Conservation (phyloP, 495 filamentous ascomycete species). For the Ascodesmis nigricans region DNA sequence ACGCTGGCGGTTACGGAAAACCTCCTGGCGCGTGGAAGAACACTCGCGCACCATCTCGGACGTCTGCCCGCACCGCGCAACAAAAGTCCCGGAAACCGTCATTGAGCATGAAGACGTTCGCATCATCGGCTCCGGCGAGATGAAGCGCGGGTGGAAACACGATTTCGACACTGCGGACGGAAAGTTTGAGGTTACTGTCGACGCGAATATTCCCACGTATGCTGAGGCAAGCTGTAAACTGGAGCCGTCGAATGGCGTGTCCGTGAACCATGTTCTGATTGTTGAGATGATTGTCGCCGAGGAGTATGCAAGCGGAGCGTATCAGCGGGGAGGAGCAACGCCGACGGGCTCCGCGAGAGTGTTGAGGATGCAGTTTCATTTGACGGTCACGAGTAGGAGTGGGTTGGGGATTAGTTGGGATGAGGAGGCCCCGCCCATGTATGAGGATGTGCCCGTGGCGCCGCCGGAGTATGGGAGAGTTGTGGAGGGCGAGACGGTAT, state of each 20-base stretch:
- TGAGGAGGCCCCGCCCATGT: conserved; percentile 82
- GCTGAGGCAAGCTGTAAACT: conserved; percentile 54
- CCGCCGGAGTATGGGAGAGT: conserved; percentile 47
- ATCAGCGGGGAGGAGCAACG: conserved; percentile 29
- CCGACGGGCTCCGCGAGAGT: conserved; percentile 83
- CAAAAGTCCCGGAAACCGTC: conserved; percentile 57
- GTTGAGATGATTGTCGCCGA: conserved; percentile 88
- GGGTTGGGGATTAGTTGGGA: conserved; percentile 94
- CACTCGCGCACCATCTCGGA: conserved; percentile 54
- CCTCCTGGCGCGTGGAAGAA: conserved; percentile 88
- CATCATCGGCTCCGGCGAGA: conserved; percentile 48
- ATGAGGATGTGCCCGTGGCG: conserved; percentile 76
- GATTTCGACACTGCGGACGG: conserved; percentile 54
- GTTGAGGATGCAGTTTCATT: conserved; percentile 74
- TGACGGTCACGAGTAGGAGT: conserved; percentile 56
- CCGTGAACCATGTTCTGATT: conserved; percentile 62
- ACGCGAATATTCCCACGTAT: conserved; percentile 33
- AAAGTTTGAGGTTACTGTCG: conserved; percentile 63
- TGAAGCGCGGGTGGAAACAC: conserved; percentile 88
- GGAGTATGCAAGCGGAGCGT: no score
- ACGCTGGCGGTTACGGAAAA: conserved; percentile 71
- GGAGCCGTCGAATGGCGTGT: conserved; percentile 53
- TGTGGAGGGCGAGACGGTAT: no score
- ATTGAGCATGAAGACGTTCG: conserved; percentile 54
- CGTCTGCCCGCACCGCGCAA: conserved; percentile 55